phyloP scores from a whole-genome alignment of 2,329 filamentous ascomycete genomes.

The Sporothrix schenckii region DNA sequence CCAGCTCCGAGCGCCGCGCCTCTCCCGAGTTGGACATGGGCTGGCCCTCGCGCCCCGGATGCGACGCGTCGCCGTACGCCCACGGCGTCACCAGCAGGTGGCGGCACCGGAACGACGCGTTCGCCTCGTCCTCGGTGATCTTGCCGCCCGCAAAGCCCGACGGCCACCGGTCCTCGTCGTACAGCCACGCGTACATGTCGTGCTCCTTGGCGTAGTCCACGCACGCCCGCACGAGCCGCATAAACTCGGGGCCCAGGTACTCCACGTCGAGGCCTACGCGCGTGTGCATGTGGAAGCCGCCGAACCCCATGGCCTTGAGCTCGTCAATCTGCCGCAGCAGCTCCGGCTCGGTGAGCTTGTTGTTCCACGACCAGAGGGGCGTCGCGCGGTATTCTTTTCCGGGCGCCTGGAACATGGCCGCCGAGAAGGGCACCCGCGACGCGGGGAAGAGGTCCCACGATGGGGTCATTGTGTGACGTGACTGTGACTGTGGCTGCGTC shows the following conservation, averaged over 20 bases:
- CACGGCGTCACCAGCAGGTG: slow-evolving; percentile 1
- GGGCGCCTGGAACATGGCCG: slow-evolving; percentile 7
- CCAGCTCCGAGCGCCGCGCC: slow-evolving; percentile 17
- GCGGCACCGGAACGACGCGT: slow-evolving; percentile 15
- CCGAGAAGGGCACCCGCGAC: slow-evolving; percentile 12
- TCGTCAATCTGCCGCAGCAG: slow-evolving; percentile 15
- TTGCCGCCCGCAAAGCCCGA: slow-evolving; percentile 16
- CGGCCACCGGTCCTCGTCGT: slow-evolving; percentile 19
- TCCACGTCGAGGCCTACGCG: neutral
- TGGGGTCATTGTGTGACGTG: neutral
- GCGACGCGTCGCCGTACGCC: slow-evolving; percentile 6
- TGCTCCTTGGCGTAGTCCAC: slow-evolving; percentile 9
- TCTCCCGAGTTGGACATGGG: slow-evolving; percentile 1
- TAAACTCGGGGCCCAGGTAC: slow-evolving; percentile 14
- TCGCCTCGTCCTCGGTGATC: neutral
- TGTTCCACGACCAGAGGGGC: slow-evolving; percentile 17
- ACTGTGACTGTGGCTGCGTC: neutral
- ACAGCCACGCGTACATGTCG: slow-evolving; percentile 13
- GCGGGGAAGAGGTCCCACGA: slow-evolving; percentile 8
- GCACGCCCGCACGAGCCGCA: slow-evolving; percentile 10
- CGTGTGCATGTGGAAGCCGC: slow-evolving; percentile 13
- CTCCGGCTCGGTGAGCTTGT: neutral
- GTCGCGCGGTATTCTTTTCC: slow-evolving; percentile 17
- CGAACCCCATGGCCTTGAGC: slow-evolving; percentile 15
- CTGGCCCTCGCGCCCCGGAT: neutral